Evolutionary conservation across 2,329 filamentous ascomycete genomes (phyloP).

Genomic region (Beauveria sp.): DNA sequence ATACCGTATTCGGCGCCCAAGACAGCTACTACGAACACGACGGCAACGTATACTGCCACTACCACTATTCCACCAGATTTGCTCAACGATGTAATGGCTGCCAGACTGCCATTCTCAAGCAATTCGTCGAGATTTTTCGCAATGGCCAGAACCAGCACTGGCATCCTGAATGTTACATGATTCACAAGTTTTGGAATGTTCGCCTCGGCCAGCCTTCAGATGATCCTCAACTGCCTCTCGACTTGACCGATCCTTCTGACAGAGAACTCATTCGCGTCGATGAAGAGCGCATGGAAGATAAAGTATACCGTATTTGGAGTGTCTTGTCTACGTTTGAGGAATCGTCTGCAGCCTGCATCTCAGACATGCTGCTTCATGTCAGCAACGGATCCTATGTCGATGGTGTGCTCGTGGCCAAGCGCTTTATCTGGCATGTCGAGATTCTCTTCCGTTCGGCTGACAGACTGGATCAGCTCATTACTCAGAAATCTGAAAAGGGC

Average conservation of each 20-base stretch:
- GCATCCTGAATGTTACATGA: constrained; percentile 99
- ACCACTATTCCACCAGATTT: constrained; percentile 96
- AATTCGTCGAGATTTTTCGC: constrained; percentile 97
- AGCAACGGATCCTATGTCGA: constrained; percentile 96
- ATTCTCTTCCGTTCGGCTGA: constrained; percentile 86
- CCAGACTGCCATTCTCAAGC: constrained; percentile 93
- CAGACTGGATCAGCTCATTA: constrained; percentile 68
- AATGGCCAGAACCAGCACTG: constrained; percentile 98
- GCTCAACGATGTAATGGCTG: constrained; percentile 95
- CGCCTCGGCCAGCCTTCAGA: constrained; percentile 61
- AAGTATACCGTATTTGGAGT: constrained; percentile 97
- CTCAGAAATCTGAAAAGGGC: constrained; percentile 67
- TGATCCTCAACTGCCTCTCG: constrained; percentile 30
- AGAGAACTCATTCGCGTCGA: constrained; percentile 71
- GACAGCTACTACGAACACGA: constrained; percentile 99
- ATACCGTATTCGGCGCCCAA: constrained; percentile 94
- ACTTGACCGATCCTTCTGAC: constrained; percentile 48
- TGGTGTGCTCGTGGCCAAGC: constrained; percentile 87
- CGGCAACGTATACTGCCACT: constrained; percentile 93
- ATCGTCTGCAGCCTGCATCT: constrained; percentile 95
- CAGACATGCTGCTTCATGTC: constrained; percentile 96
- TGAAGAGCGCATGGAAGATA: constrained; percentile 94
- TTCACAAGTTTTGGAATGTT: constrained; percentile 99
- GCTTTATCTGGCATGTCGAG: constrained; percentile 94
- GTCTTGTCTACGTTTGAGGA: constrained; percentile 95